Conservation (phyloP, 192 early-diverging fungal genomes). For the Podila minutissima region DNA sequence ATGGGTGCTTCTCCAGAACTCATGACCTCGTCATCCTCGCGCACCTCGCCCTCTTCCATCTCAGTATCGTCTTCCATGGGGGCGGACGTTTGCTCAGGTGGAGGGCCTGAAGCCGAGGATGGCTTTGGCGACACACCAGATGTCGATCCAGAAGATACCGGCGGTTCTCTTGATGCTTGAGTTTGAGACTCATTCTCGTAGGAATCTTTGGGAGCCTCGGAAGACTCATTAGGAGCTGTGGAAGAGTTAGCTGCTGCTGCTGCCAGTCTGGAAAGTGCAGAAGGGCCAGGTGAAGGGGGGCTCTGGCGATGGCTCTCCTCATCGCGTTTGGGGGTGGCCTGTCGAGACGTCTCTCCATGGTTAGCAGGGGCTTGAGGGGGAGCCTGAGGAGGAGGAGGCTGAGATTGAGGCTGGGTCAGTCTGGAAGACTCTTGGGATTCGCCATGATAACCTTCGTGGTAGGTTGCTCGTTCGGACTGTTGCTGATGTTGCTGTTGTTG, state of each 20-base stretch:
- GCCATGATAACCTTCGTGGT: neutral
- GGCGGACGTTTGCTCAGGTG: neutral
- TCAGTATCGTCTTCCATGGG: constrained; percentile 32
- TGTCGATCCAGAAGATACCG: neutral
- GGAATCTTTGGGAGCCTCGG: neutral
- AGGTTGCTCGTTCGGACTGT: neutral
- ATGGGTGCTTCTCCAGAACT: constrained; percentile 37
- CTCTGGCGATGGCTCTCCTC: neutral
- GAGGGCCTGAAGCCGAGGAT: neutral
- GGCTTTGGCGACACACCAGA: neutral
- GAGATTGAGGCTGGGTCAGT: neutral
- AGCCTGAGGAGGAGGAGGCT: neutral
- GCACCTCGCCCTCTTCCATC: constrained; percentile 50
- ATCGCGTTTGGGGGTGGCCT: neutral
- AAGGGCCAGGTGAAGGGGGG: neutral
- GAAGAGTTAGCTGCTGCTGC: neutral
- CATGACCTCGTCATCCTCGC: constrained; percentile 46
- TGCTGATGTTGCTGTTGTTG: constrained; percentile 2
- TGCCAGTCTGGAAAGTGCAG: neutral
- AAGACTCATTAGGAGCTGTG: neutral
- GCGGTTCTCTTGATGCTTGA: neutral
- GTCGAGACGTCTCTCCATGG: neutral
- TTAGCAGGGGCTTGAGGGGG: neutral
- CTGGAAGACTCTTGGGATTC: neutral
- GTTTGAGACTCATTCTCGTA: neutral